Percentiles rank a stretch among this genome's conserved stretches.
phyloP scores from a whole-genome alignment of 2,329 filamentous ascomycete genomes.

The Xylariaceae sp. region DNA sequence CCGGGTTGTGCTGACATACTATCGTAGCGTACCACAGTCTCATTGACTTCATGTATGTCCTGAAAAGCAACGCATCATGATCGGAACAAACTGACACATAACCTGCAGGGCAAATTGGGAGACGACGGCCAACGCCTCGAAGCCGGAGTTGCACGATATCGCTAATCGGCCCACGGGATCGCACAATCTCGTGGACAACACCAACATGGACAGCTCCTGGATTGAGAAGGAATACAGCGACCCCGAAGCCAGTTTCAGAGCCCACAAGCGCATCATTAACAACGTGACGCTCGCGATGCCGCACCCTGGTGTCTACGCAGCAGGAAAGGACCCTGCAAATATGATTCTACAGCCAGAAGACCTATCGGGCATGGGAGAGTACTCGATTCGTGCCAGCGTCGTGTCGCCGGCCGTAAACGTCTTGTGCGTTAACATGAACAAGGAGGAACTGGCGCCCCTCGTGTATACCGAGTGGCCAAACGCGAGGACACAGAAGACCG shows the following conservation, averaged over 20 bases:
- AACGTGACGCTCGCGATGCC: conserved; percentile 76
- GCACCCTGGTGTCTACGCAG: conserved; percentile 61
- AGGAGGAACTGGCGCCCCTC: conserved; percentile 55
- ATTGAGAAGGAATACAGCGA: conserved; percentile 52
- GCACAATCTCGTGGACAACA: conserved; percentile 65
- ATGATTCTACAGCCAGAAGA: conserved; percentile 64
- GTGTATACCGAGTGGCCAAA: conserved; percentile 59
- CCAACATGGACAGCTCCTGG: conserved; percentile 65
- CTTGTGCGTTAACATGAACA: conserved; percentile 62
- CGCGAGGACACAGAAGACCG: conserved; percentile 33
- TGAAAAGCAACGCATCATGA: not conserved
- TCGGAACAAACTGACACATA: conserved; percentile 26
- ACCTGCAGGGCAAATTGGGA: conserved; percentile 45
- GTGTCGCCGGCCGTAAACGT: conserved; percentile 67
- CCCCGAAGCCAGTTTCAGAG: conserved; percentile 44
- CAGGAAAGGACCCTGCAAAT: conserved; percentile 57
- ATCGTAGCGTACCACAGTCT: conserved; percentile 60
- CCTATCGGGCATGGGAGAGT: conserved; percentile 61
- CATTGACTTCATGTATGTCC: conserved; percentile 47
- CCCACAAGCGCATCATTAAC: conserved; percentile 57
- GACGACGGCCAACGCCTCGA: conserved; percentile 39
- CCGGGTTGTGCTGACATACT: conserved; percentile 7
- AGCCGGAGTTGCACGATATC: conserved; percentile 38
- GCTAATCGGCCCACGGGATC: conserved; percentile 52
- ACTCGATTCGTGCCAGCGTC: conserved; percentile 62